Evolutionary conservation across 805 yeast species (phyloP).

Genomic region (Schizosaccharomyces cryophilus): DNA sequence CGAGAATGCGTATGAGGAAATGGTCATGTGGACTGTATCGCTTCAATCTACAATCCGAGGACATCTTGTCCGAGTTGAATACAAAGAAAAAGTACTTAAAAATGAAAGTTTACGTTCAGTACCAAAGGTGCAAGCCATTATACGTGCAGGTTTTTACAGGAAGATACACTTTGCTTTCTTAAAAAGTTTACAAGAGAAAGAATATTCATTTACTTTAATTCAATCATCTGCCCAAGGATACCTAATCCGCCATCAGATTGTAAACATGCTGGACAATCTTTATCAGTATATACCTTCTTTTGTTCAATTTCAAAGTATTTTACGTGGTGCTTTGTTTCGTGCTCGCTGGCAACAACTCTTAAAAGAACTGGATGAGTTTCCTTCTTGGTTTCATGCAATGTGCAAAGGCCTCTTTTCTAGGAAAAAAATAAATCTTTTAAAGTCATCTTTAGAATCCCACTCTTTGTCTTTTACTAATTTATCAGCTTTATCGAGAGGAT

Average conservation of each 20-base stretch:
- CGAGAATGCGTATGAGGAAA: conserved; percentile 1
- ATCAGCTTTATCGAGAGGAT: conserved; percentile 36
- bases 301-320: conserved; percentile 19
- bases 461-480: conserved; percentile 16
- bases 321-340: conserved; percentile 10
- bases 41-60: conserved; percentile 8
- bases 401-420: not conserved
- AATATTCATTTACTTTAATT: not conserved
- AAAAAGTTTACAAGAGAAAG: not conserved
- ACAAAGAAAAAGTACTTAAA: not conserved
- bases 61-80: conserved; percentile 5
- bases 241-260: conserved; percentile 7
- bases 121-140: not conserved
- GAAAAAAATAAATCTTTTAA: not conserved
- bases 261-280: conserved; percentile 12
- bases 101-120: not conserved
- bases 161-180: not conserved
- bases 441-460: conserved; percentile 3
- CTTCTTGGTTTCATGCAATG: not conserved
- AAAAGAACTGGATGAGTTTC: not conserved
- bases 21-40: conserved; percentile 2
- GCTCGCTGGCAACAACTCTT: not conserved
- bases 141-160: not conserved
- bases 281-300: conserved; percentile 11
- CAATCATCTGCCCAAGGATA: conserved; percentile 4